Base-by-base conservation (phyloP, 345 rosid genomes). In the Arabis alpina region DNA sequence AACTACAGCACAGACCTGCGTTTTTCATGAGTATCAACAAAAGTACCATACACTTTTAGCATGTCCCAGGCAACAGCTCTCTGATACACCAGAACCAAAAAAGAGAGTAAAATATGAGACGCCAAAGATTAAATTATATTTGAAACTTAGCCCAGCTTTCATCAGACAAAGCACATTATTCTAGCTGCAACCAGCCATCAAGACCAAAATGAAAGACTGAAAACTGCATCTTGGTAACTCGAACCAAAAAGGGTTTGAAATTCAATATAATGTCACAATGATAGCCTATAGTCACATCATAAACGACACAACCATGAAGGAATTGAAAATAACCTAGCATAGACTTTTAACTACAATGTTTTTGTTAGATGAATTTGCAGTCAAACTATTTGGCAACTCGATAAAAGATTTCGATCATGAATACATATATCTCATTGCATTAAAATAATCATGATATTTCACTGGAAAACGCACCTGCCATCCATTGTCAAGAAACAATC, bases 41-140 rank as follows among this genome's bases (percentile, higher is more conserved):
- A 94, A 68, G 84, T 82, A 76, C 89, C 78, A 61, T 94, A 91
- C 73, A 94, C 90, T 84, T 67, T 89, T 71, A 94, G 86, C 98
- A 94, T 91, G 84, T 94, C 99, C 99, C 96, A 89, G 0, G 96
- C 93, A 74, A 81, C 85, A 64, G 96, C 98, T 49, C 82, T 82
- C 98, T 91, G 81, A 67, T 51, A 61, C 7, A 10, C 3, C 70
- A 53, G 9, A 71, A 64, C 62, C 62, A 74, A 54, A 37, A 15
- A 45, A 51, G 23, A 32, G 57, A 25, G 32, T 73, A 25, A 34
- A 23, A 39, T 10, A 30, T 45, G 2, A 39, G 37, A 27, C 28
- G 15, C 70, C 23, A 61, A 39, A 54, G 23, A 16, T 37, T 13
- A 37, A 34, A 40, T 11, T 28, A n/a, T 30, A 55, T 51, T 24